Percentiles rank a stretch among this genome's conserved stretches.
These are phyloP conservation scores for Astrephomene gubernaculifera DNA, from an alignment of 139 green algal genomes.

Conservation along the genomic window DNA sequence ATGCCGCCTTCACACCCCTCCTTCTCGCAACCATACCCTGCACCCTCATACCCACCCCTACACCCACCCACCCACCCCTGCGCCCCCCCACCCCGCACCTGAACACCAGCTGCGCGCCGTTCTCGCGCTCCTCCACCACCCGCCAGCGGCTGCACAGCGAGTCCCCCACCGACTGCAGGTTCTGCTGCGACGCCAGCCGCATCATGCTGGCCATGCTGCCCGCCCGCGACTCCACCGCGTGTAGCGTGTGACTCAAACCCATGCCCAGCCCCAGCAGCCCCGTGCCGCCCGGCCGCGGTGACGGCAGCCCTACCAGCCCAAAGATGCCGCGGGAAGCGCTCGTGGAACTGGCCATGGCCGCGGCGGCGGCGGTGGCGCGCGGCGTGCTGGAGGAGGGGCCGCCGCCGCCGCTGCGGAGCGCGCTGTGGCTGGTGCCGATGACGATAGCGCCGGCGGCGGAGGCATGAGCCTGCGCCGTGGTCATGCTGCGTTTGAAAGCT, in stretches of 20 bases:
- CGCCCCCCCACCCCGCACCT: background rate
- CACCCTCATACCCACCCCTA: background rate
- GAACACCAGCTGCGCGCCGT: constrained; percentile 37
- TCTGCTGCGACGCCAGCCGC: constrained; percentile 39
- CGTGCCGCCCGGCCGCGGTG: background rate
- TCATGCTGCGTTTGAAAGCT: too few relatives aligned
- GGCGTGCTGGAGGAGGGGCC: too few relatives aligned
- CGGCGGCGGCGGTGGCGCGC: background rate
- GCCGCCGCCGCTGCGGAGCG: background rate
- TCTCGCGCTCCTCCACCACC: constrained; percentile 39
- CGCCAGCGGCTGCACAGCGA: constrained; percentile 24
- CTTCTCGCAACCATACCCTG: too few relatives aligned
- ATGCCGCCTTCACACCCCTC: too few relatives aligned
- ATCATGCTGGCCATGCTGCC: constrained; percentile 39
- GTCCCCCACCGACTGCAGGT: constrained; percentile 36
- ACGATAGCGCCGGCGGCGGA: background rate
- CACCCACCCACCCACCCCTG: background rate
- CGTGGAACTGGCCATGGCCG: background rate
- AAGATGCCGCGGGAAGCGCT: constrained; percentile 6
- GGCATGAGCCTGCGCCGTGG: too few relatives aligned
- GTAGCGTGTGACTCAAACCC: background rate
- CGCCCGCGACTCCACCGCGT: background rate
- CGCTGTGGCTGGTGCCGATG: too few relatives aligned
- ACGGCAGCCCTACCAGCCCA: constrained; percentile 9
- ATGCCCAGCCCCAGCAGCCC: constrained; percentile 16